Percentiles rank a stretch among this genome's conserved stretches.
Evolutionary conservation across 345 rosid species (phyloP).

Genomic region (Salix udensis): DNA sequence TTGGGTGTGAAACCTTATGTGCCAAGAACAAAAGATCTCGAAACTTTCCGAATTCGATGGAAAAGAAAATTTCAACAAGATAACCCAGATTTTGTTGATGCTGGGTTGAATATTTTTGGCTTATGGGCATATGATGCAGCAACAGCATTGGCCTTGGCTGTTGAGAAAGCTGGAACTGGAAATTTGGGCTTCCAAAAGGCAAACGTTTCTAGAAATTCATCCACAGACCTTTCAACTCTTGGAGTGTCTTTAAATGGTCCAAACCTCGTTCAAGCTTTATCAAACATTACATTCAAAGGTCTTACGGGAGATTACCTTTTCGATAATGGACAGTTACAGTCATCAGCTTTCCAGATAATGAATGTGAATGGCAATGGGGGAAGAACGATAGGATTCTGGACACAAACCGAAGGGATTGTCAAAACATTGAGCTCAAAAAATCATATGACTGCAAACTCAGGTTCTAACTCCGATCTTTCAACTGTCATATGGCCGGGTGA

Average conservation of each 20-base stretch:
- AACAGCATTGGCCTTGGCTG: conserved; percentile 32
- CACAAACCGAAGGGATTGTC: conserved; percentile 8
- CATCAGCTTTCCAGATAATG: conserved; percentile 37
- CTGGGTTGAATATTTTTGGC: conserved; percentile 17
- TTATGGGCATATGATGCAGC: conserved; percentile 39
- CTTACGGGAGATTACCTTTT: conserved; percentile 38
- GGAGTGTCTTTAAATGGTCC: conserved; percentile 27
- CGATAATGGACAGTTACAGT: conserved; percentile 28
- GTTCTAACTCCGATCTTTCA: conserved; percentile 7
- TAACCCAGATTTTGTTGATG: conserved; percentile 10
- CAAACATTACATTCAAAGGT: conserved; percentile 33
- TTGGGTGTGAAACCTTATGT: conserved; percentile 39
- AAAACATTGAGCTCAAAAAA: not conserved
- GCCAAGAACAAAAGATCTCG: conserved; percentile 10
- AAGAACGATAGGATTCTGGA: conserved; percentile 39
- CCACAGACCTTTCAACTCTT: conserved; percentile 16
- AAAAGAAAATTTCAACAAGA: conserved; percentile 15
- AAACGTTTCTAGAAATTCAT: not conserved
- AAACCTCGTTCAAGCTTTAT: conserved; percentile 13
- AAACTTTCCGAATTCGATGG: conserved; percentile 24
- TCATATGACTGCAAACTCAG: not conserved
- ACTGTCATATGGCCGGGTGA: conserved; percentile 47
- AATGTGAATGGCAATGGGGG: conserved; percentile 35
- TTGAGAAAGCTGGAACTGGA: conserved; percentile 11
- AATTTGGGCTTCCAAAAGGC: not conserved